Evolutionary conservation across 805 yeast genomes (phyloP).

Genomic region (Candida loeiensis): DNA sequence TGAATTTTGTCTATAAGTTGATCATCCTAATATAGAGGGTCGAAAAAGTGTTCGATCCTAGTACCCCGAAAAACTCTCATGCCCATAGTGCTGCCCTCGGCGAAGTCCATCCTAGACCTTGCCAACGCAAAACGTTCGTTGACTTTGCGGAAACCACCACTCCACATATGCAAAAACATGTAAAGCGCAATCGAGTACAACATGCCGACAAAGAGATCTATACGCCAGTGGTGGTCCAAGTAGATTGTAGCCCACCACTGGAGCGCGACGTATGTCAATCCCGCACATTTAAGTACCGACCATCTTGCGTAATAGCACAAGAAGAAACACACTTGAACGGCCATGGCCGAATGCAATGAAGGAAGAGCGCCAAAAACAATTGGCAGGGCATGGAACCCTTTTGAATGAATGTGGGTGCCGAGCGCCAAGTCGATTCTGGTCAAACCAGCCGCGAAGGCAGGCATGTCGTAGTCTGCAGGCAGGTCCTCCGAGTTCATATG

Average conservation of each 20-base stretch:
- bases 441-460: conserved; percentile 70
- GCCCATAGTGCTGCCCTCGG: conserved; percentile 52
- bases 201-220: conserved; percentile 57
- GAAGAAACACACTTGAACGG: conserved; percentile 46
- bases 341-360: conserved; percentile 64
- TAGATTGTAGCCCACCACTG: conserved; percentile 80
- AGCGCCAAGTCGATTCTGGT: conserved; percentile 60
- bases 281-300: conserved; percentile 31
- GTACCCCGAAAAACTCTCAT: conserved; percentile 59
- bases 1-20: not conserved
- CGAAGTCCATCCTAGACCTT: conserved; percentile 34
- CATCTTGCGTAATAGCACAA: conserved; percentile 39
- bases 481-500: conserved; percentile 57
- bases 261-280: conserved; percentile 43
- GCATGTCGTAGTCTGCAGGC: conserved; percentile 56
- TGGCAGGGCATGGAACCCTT: conserved; percentile 65
- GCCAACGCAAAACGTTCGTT: conserved; percentile 38
- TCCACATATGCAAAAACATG: conserved; percentile 34
- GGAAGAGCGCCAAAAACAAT: conserved; percentile 68
- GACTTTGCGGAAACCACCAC: conserved; percentile 23
- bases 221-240: conserved; percentile 67
- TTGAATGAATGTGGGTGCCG: conserved; percentile 56
- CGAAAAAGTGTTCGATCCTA: conserved; percentile 49
- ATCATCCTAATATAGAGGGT: conserved; percentile 29
- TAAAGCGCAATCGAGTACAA: conserved; percentile 47